phyloP scores from a whole-genome alignment of 2,329 filamentous ascomycete genomes.

The Trichophyton verrucosum region DNA sequence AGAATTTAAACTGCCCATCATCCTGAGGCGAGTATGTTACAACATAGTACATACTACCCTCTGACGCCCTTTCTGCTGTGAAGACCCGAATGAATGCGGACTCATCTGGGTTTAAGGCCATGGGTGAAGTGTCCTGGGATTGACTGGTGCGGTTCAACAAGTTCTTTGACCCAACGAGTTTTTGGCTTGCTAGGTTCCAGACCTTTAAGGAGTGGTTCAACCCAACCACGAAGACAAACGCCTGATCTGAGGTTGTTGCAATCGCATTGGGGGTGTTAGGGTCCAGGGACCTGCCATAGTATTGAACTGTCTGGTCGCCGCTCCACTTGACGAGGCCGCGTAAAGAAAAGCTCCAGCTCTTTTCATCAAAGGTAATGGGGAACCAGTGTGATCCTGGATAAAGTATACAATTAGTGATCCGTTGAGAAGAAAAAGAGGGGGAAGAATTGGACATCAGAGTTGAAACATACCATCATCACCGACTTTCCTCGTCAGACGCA shows the following conservation, averaged over 20 bases:
- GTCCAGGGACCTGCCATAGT: conserved; percentile 32
- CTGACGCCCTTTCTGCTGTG: conserved; percentile 39
- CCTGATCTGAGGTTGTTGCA: conserved; percentile 34
- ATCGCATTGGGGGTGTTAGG: conserved; percentile 34
- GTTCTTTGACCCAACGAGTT: conserved; percentile 63
- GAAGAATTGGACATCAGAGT: not conserved
- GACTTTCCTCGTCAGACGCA: conserved; percentile 56
- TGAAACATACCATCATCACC: conserved; percentile 37
- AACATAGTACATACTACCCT: conserved; percentile 45
- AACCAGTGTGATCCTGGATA: conserved; percentile 31
- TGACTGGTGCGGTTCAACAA: conserved; percentile 57
- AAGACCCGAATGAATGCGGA: conserved; percentile 64
- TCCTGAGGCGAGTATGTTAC: conserved; percentile 82
- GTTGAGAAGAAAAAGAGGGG: not conserved
- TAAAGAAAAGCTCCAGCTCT: conserved; percentile 37
- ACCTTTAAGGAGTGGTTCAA: conserved; percentile 79
- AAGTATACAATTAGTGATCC: not conserved
- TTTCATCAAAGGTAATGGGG: conserved; percentile 37
- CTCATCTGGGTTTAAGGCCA: conserved; percentile 67
- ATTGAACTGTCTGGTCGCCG: conserved; percentile 31
- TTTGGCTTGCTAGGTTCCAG: conserved; percentile 77
- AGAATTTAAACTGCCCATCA: conserved; percentile 88
- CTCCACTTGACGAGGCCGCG: conserved; percentile 36
- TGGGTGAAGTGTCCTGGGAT: conserved; percentile 57
- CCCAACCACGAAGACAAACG: conserved; percentile 61